phyloP scores from a whole-genome alignment of 805 yeast species.

The Saccharomycopsis sp. region DNA sequence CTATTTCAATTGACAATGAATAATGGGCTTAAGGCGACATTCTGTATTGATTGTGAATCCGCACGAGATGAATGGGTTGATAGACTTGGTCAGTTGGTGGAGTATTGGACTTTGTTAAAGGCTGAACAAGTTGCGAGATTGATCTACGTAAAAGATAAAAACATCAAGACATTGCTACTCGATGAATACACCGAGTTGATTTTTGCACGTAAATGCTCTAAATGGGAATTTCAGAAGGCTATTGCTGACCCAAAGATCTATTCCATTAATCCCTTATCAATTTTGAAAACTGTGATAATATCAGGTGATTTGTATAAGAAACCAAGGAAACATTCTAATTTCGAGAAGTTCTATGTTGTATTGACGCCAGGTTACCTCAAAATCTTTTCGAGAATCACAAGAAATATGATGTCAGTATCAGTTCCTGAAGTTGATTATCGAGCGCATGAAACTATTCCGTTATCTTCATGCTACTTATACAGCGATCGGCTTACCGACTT shows the following conservation, averaged over 20 bases:
- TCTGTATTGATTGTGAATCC: conserved; percentile 13
- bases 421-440: conserved; percentile 44
- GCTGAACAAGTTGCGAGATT: conserved; percentile 35
- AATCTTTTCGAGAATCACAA: conserved; percentile 44
- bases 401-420: conserved; percentile 41
- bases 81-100: conserved; percentile 36
- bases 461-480: conserved; percentile 66
- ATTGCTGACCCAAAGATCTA: conserved; percentile 46
- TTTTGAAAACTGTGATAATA: conserved; percentile 52
- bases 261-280: conserved; percentile 51
- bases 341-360: conserved; percentile 53
- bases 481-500: conserved; percentile 56
- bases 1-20: conserved; percentile 1
- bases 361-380: conserved; percentile 66
- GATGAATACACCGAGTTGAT: conserved; percentile 53
- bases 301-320: conserved; percentile 69
- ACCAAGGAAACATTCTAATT: conserved; percentile 59
- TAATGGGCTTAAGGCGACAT: neutral
- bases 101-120: conserved; percentile 55
- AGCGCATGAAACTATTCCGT: conserved; percentile 52
- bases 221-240: conserved; percentile 51
- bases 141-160: conserved; percentile 35
- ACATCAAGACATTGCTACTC: conserved; percentile 41
- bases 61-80: conserved; percentile 64
- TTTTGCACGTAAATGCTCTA: conserved; percentile 38